Percentiles rank a stretch among this genome's conserved stretches.
phyloP scores from a whole-genome alignment of 2,329 filamentous ascomycete genomes.

The Aspergillus awamori region DNA sequence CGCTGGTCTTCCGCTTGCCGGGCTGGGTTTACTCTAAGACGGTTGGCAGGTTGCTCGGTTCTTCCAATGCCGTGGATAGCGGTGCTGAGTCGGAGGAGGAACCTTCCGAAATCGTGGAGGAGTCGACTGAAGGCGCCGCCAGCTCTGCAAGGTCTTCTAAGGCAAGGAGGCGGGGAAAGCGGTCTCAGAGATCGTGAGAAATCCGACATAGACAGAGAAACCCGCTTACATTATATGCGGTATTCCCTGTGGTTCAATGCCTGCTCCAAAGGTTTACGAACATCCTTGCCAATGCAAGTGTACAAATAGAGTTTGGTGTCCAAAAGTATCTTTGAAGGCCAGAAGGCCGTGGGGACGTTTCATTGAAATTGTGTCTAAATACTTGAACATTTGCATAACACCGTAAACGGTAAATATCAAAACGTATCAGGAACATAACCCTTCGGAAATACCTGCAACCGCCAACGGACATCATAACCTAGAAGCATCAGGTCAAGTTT shows the following conservation, averaged over 20 bases:
- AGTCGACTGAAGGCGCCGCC: slow-evolving; percentile 24
- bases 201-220: neutral
- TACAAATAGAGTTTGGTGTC: slow-evolving; percentile 3
- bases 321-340: neutral
- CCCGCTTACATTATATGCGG: neutral
- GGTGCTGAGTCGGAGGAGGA: slow-evolving; percentile 23
- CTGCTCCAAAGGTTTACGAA: neutral
- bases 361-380: neutral
- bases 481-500: slow-evolving; percentile 12
- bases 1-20: slow-evolving; percentile 78
- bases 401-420: neutral
- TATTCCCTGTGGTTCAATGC: neutral
- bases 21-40: slow-evolving; percentile 66
- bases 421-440: neutral
- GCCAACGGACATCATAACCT: slow-evolving; percentile 3
- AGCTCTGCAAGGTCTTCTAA: slow-evolving; percentile 31
- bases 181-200: slow-evolving; percentile 32
- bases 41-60: slow-evolving; percentile 33
- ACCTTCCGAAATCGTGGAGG: slow-evolving; percentile 24
- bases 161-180: slow-evolving; percentile 32
- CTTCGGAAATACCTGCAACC: slow-evolving; percentile 14
- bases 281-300: neutral
- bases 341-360: neutral
- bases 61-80: slow-evolving; percentile 13
- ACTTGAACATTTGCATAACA: neutral